Evolutionary conservation across 495 filamentous ascomycete species (phyloP).

Genomic region (Neurospora terricola): DNA sequence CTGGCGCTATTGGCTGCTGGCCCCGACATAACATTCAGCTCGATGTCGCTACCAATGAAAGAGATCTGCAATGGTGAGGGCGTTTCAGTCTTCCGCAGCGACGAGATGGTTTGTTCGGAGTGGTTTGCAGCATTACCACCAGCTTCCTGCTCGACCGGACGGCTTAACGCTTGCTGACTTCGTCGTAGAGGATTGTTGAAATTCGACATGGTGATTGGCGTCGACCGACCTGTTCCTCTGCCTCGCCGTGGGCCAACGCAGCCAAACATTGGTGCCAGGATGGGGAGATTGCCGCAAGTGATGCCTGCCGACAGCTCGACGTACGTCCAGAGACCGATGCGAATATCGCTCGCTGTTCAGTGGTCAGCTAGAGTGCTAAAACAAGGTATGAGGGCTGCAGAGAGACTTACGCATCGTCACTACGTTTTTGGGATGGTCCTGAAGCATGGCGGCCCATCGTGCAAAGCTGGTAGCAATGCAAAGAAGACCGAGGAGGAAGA

Average conservation of each 20-base stretch:
- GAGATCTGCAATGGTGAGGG: not conserved
- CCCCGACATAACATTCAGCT: not conserved
- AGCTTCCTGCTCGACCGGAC: not conserved
- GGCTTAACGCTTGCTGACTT: not conserved
- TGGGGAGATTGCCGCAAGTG: slow-evolving; percentile 13
- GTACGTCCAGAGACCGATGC: slow-evolving; percentile 11
- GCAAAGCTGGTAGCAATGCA: not conserved
- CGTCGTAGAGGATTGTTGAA: not conserved
- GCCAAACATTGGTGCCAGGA: slow-evolving; percentile 6
- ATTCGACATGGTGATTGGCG: not conserved
- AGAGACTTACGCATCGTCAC: not conserved
- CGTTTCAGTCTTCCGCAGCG: not conserved
- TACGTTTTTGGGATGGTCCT: not conserved
- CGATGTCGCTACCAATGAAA: not conserved
- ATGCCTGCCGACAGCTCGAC: slow-evolving; percentile 12
- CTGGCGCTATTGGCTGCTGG: too few relatives aligned
- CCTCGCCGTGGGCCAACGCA: slow-evolving; percentile 1
- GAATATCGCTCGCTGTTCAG: not conserved
- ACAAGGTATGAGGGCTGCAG: too few relatives aligned
- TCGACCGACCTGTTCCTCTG: not conserved
- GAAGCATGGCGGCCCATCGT: not conserved
- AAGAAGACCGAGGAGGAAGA: slow-evolving; percentile 7
- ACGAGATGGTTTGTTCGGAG: not conserved
- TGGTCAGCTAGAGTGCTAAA: not conserved
- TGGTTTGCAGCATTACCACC: not conserved